Evolutionary conservation across 345 rosid species (phyloP), one percentile per base, ranked within the genome.

Genomic region (Gossypium longicalyx): DNA sequence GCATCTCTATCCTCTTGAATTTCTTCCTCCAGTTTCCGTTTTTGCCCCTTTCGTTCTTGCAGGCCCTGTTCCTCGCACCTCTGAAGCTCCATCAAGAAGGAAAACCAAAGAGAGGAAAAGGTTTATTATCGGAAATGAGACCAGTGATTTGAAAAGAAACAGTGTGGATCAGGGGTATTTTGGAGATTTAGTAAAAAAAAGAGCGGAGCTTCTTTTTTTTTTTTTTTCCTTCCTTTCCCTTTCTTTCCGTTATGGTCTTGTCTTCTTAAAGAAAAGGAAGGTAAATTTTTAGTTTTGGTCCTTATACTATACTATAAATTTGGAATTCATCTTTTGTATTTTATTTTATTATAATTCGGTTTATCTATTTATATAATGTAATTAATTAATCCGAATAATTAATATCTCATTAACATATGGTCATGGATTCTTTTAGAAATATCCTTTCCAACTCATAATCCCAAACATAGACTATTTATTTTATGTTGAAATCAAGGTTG

Each of bases 31-130:
- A 95, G 91, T 73, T 95, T 95, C 73, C 97, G 82, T 83, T 95
- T 95, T 71, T 90, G 99, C 62, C 99, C 97, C 74, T 95, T 95
- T 77, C 91, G 86, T 89, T 93, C 97, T 2, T 86, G 93, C 48
- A 84, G 82, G 75, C 86, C 85, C 72, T 83, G 95, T 60, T 85
- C 88, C 67, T 80, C 86, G 79, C 85, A 82, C 76, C 83, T 83
- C 85, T 79, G 89, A 45, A 60, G 84, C 82, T 86, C 91, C 89
- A 84, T 86, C 78, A 53, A 43, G 57, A 44, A 53, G 59, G 61
- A 66, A 53, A 56, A 56, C 25, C 20, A 51, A 78, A 61, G 80
- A 81, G 27, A 8, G 48, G n/a, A 71, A 72, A 63, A 66, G 58
- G 52, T 67, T 29, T 78, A 76, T 69, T 61, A 71, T 45, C 53